Conservation (phyloP, 1,139 yeast genomes). For the Candida sp. region DNA sequence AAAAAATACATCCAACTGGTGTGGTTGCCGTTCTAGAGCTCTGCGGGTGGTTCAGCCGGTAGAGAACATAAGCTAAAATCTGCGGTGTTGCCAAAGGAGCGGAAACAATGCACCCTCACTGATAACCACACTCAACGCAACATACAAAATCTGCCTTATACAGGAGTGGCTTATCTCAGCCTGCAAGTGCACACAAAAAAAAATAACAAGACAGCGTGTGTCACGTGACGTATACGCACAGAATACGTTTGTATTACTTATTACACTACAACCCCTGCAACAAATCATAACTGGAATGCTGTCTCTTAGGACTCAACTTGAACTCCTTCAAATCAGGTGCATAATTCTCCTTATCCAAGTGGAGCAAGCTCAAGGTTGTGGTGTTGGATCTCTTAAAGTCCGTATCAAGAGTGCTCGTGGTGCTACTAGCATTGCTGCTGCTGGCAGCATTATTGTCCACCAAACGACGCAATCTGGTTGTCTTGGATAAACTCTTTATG, state of each 20-base stretch:
- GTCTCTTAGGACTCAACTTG: conserved; percentile 25
- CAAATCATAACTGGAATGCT: conserved; percentile 13
- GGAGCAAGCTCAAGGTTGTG: not conserved
- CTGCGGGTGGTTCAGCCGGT: too few relatives aligned
- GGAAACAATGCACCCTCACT: too few relatives aligned
- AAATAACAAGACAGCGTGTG: not conserved
- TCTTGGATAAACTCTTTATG: conserved; percentile 71
- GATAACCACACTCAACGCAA: too few relatives aligned
- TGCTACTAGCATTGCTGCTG: conserved; percentile 1
- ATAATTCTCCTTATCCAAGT: conserved; percentile 22
- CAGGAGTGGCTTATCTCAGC: not conserved
- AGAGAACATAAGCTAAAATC: too few relatives aligned
- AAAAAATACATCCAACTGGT: too few relatives aligned
- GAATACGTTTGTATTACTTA: not conserved
- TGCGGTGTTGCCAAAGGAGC: too few relatives aligned
- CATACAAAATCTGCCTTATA: not conserved
- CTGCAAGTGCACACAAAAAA: not conserved
- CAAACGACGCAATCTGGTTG: conserved; percentile 54
- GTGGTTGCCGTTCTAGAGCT: too few relatives aligned
- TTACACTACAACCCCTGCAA: conserved; percentile 6
- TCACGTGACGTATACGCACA: not conserved
- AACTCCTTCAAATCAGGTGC: conserved; percentile 24
- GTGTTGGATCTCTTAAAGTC: conserved; percentile 3
- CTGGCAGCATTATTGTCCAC: conserved; percentile 30
- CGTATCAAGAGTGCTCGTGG: not conserved